These are phyloP conservation scores for Alternaria gaisen DNA, from an alignment of 2,329 filamentous ascomycete species.

Conservation along the genomic window DNA sequence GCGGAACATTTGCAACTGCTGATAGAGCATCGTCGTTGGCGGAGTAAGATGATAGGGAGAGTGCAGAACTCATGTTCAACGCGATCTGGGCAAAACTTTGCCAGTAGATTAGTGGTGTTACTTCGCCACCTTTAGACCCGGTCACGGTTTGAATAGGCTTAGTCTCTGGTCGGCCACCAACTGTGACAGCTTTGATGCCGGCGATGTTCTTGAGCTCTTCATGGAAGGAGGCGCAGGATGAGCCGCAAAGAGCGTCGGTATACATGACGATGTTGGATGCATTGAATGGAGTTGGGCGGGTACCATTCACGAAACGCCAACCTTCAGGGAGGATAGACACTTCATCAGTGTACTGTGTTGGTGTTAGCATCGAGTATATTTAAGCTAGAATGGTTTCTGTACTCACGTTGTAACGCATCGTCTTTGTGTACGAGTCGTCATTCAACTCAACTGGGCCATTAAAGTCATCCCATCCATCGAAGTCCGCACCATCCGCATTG, in stretches of 20 bases:
- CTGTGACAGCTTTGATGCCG: slow-evolving; percentile 63
- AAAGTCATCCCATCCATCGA: slow-evolving; percentile 55
- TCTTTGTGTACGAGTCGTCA: slow-evolving; percentile 51
- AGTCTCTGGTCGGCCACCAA: slow-evolving; percentile 66
- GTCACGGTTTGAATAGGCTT: slow-evolving; percentile 68
- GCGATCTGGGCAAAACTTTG: slow-evolving; percentile 24
- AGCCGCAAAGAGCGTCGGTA: slow-evolving; percentile 66
- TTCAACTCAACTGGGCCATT: slow-evolving; percentile 51
- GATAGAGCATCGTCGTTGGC: slow-evolving; percentile 17
- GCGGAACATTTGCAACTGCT: slow-evolving; percentile 23
- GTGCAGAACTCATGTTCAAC: slow-evolving; percentile 23
- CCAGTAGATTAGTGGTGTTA: slow-evolving; percentile 30
- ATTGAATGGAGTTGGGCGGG: slow-evolving; percentile 45
- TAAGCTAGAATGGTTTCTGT: background rate
- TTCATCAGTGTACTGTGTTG: slow-evolving; percentile 31
- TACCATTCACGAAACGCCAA: slow-evolving; percentile 30
- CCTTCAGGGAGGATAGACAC: slow-evolving; percentile 23
- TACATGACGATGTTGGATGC: slow-evolving; percentile 53
- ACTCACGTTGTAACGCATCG: slow-evolving; percentile 44
- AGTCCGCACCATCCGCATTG: slow-evolving; percentile 43
- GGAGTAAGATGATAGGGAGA: slow-evolving; percentile 18
- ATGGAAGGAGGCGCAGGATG: slow-evolving; percentile 66
- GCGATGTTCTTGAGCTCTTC: slow-evolving; percentile 61
- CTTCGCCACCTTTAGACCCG: slow-evolving; percentile 64
- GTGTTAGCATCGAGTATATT: slow-evolving; percentile 6